These are phyloP conservation scores for Hypericum perforatum DNA, from an alignment of 345 rosid genomes.

Conservation along the genomic window DNA sequence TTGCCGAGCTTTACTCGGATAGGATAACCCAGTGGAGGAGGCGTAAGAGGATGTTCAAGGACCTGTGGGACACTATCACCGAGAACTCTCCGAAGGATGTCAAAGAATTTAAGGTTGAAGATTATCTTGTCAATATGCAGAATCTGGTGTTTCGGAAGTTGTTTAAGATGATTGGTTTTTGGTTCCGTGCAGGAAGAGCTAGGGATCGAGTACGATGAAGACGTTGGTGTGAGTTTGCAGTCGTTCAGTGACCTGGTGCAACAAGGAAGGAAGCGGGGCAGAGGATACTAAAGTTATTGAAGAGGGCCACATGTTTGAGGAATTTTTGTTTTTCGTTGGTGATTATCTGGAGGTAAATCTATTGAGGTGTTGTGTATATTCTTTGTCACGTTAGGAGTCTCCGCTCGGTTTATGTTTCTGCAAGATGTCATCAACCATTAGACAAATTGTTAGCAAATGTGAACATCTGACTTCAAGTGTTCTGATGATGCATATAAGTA, in stretches of 20 bases:
- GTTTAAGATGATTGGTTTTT: slow-evolving; percentile 11
- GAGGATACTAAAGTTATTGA: slow-evolving; percentile 31
- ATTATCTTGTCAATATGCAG: slow-evolving; percentile 4
- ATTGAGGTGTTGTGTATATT: background rate
- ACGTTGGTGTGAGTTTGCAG: slow-evolving; percentile 60
- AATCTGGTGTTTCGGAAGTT: slow-evolving; percentile 4
- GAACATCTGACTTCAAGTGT: too few relatives aligned
- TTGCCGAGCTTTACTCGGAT: slow-evolving; percentile 47
- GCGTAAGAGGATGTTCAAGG: slow-evolving; percentile 92
- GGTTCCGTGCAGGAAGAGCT: slow-evolving; percentile 63
- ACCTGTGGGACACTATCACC: slow-evolving; percentile 80
- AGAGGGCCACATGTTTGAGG: background rate
- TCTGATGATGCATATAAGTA: too few relatives aligned
- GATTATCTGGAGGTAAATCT: background rate
- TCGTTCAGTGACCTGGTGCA: slow-evolving; percentile 46
- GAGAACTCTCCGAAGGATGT: slow-evolving; percentile 75
- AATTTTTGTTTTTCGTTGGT: background rate
- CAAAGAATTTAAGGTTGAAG: slow-evolving; percentile 70
- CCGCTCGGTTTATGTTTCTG: background rate
- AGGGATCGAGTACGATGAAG: slow-evolving; percentile 86
- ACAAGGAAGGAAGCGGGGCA: slow-evolving; percentile 43
- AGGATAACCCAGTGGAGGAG: slow-evolving; percentile 72
- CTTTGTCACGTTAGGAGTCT: background rate
- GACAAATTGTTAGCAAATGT: too few relatives aligned
- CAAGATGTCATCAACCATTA: too few relatives aligned